phyloP scores from a whole-genome alignment of 345 rosid species.

The Syzygium oleosum region DNA sequence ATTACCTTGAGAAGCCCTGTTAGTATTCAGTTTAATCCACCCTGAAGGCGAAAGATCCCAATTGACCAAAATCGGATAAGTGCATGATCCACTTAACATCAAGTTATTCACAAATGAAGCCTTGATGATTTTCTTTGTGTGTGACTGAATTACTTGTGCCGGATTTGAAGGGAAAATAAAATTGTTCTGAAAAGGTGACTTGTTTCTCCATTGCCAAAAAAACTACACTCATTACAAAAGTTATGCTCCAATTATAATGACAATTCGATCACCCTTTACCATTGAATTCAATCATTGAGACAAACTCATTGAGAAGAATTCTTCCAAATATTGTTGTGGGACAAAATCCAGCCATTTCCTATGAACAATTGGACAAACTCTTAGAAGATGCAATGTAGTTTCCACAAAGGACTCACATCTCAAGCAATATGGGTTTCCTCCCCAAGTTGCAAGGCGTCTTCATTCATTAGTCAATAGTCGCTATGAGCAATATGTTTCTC shows the following conservation, averaged over 20 bases:
- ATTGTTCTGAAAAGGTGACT: neutral
- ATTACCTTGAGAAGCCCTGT: neutral
- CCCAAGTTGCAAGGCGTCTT: neutral
- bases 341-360: neutral
- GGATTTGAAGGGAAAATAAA: neutral
- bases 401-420: neutral
- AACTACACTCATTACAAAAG: neutral
- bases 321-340: neutral
- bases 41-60: neutral
- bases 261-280: neutral
- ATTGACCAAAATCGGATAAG: neutral
- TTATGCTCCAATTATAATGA: neutral
- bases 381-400: neutral
- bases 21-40: neutral
- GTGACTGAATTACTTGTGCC: neutral
- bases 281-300: neutral
- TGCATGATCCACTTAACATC: neutral
- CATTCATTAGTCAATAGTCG: neutral
- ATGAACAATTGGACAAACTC: neutral
- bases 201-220: neutral
- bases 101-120: neutral
- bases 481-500: no score
- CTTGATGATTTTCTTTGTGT: neutral
- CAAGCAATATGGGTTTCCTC: neutral
- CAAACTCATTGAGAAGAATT: neutral